Conservation (phyloP, 768 basidiomycete species). For the Mycena sanguinolenta region DNA sequence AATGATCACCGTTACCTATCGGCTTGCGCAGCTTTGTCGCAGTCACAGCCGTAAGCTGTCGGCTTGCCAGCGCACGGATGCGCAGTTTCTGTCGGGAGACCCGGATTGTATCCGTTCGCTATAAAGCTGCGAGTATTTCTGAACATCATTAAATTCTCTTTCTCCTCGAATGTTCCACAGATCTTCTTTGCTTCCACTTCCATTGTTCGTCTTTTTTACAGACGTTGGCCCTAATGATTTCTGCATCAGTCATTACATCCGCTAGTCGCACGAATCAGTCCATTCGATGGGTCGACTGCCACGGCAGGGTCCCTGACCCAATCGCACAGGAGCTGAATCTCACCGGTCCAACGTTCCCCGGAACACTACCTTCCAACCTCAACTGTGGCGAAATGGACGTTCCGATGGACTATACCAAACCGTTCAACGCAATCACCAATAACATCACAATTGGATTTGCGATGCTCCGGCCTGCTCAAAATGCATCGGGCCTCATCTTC, state of each 20-base stretch:
- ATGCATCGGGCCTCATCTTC: conserved; percentile 8
- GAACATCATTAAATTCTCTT: not conserved
- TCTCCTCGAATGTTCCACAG: not conserved
- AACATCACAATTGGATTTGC: conserved; percentile 34
- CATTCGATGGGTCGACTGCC: conserved; percentile 31
- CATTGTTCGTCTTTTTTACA: not conserved
- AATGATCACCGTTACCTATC: too few species aligned
- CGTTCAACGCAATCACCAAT: conserved; percentile 8
- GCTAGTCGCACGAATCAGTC: not conserved
- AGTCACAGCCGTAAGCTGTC: too few species aligned
- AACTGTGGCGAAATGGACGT: conserved; percentile 32
- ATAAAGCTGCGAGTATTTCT: not conserved
- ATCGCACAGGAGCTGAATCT: conserved; percentile 4
- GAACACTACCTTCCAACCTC: conserved; percentile 19
- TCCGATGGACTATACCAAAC: conserved; percentile 32
- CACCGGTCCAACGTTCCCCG: conserved; percentile 1
- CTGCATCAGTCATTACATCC: not conserved
- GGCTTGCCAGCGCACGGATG: too few species aligned
- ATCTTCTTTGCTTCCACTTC: too few species aligned
- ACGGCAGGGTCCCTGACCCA: conserved; percentile 17
- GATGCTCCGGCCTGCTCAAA: conserved; percentile 30
- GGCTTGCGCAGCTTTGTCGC: too few species aligned
- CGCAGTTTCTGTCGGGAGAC: too few species aligned
- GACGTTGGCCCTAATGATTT: not conserved
- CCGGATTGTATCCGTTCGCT: too few species aligned